Evolutionary conservation across 2,329 filamentous ascomycete genomes (phyloP), one percentile per base, ranked within the genome.

Genomic region (Cladophialophora carrionii): DNA sequence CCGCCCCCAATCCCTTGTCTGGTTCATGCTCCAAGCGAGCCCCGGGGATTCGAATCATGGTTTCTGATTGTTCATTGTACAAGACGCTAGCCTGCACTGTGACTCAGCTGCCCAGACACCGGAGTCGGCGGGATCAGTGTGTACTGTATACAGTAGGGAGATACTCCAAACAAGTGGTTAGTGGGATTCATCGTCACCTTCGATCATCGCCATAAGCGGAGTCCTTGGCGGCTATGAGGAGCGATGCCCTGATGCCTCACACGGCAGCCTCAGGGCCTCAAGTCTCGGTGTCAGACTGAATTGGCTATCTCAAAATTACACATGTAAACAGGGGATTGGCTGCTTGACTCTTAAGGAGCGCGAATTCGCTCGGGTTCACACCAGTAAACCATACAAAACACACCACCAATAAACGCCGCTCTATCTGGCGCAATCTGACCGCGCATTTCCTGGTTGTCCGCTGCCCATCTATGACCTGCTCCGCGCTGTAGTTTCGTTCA

Each of bases 311-410:
- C 62, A 52, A 64, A 66, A 64, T 63, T 69, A 67, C 64, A 69
- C 67, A 67, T 69, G 63, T 69, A 67, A 68, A 55, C 62, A 49
- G 62, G 56, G 59, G 64, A 64, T 67, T 67, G 67, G 67, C 62
- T 65, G 64, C 58, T 41, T 57, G 20, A 53, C 26, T 26, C 48
- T 46, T n/a, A 24, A 57, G 31, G 57, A 61, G 63, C 46, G 34
- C 48, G 31, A 48, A 24, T 60, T 57, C 52, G 63, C 63, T 63
- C 61, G 61, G 57, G 14, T 62, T 55, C 54, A 61, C 43, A 57
- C 57, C 63, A 55, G 54, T 48, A 54, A 51, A 54, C 54, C 57
- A 56, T 65, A 49, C 61, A 68, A n/a, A 34, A 32, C 57, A 10
- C 1, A 14, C 32, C 62, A 52, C 52, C 53, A 61, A 62, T 53